phyloP scores from a whole-genome alignment of 2,329 filamentous ascomycete genomes.

The Ascochyta koolunga region DNA sequence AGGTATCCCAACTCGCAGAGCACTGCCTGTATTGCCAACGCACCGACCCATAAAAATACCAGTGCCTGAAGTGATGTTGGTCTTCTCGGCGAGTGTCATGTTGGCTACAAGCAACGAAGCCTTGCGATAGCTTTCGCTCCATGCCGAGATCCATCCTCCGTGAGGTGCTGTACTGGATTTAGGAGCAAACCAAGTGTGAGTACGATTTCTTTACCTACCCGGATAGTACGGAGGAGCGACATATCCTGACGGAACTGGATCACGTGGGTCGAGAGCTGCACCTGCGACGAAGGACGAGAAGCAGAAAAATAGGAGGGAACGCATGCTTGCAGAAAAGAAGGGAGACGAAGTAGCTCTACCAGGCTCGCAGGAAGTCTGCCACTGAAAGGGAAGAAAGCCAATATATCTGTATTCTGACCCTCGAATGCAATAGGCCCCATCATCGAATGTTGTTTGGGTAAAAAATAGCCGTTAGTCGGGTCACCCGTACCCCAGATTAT shows the following conservation, averaged over 20 bases:
- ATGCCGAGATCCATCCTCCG: slow-evolving; percentile 72
- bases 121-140: slow-evolving; percentile 73
- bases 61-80: slow-evolving; percentile 75
- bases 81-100: slow-evolving; percentile 83
- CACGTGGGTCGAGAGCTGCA: slow-evolving; percentile 39
- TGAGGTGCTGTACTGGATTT: slow-evolving; percentile 57
- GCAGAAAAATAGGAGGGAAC: slow-evolving; percentile 29
- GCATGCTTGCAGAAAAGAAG: slow-evolving; percentile 23
- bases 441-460: slow-evolving; percentile 2
- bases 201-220: slow-evolving; percentile 12
- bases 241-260: slow-evolving; percentile 43
- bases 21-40: slow-evolving; percentile 78
- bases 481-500: slow-evolving; percentile 5
- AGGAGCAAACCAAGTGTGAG: not conserved
- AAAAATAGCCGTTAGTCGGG: not conserved
- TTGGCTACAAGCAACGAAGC: slow-evolving; percentile 71
- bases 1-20: slow-evolving; percentile 71
- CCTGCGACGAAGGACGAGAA: slow-evolving; percentile 28
- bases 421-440: not conserved
- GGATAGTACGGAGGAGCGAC: slow-evolving; percentile 70
- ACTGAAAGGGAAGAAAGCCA: not conserved
- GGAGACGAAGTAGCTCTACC: too few relatives aligned
- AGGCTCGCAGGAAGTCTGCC: not conserved
- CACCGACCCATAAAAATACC: slow-evolving; percentile 75
- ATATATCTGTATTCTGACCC: not conserved